These are phyloP conservation scores for Fusarium xyrophilum DNA, from an alignment of 2,329 filamentous ascomycete species.

Conservation along the genomic window DNA sequence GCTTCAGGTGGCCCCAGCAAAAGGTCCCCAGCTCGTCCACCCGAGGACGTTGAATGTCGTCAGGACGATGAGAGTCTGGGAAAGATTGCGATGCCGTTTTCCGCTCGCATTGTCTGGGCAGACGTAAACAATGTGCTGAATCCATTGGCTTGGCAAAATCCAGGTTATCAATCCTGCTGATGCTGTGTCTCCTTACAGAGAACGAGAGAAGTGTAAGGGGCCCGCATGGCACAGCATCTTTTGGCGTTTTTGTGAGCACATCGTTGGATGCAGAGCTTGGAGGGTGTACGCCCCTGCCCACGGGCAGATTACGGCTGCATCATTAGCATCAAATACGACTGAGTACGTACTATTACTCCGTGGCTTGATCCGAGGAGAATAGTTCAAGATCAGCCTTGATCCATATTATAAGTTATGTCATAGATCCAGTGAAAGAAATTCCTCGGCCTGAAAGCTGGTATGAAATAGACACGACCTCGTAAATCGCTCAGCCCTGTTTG, in stretches of 20 bases:
- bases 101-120: slow-evolving; percentile 28
- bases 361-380: neutral
- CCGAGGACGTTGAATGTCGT: slow-evolving; percentile 8
- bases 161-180: slow-evolving; percentile 1
- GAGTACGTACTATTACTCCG: neutral
- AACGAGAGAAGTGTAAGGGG: neutral
- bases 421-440: slow-evolving; percentile 23
- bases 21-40: neutral
- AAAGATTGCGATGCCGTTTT: slow-evolving; percentile 23
- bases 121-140: slow-evolving; percentile 1
- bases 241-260: slow-evolving; percentile 16
- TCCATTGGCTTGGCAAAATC: slow-evolving; percentile 4
- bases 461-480: slow-evolving; percentile 9
- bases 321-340: neutral
- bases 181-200: neutral
- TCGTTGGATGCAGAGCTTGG: slow-evolving; percentile 11
- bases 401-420: slow-evolving; percentile 7
- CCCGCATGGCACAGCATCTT: neutral
- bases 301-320: slow-evolving; percentile 8
- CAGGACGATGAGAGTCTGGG: neutral
- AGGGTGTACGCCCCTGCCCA: slow-evolving; percentile 10
- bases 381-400: slow-evolving; percentile 5
- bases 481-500: slow-evolving; percentile 27
- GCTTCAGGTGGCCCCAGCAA: slow-evolving; percentile 20
- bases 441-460: slow-evolving; percentile 23